Base-by-base conservation (phyloP, 331 rosid genomes). In the Acacia pycnantha region DNA sequence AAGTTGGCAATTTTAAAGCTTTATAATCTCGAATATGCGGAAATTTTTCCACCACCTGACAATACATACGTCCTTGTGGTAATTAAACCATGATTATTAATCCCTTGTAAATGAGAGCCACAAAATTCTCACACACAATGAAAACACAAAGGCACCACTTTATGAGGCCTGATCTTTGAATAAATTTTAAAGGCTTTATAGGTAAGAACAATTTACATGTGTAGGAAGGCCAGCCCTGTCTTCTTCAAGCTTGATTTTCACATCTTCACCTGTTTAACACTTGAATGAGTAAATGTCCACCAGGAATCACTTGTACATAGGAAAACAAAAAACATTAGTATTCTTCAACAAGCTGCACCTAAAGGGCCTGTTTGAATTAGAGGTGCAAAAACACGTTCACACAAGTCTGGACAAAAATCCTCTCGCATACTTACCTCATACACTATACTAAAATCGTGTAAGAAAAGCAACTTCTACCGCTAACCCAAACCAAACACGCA, bases 41-140 rank as follows among this genome's bases (percentile, higher is more conserved):
- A 83, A 93, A 93, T 78, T 93, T 95, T 80, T 87, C 87, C 48
- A 84, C 85, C 88, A 95, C 98, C 98, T 92, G 77, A 29, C 65
- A 86, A 73, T 35, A 33, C 81, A 56, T 50, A 53, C 58, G 41
- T 47, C 33, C 4, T 21, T 62, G 10, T 12, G 19, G 67, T 71
- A 35, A 86, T 77, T 65, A 77, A 79, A 80, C 33, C 13, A 31
- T 11, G 22, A 29, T 43, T n/a, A 4, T 59, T 3, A 84, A 48
- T 70, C 74, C 50, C 33, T 31, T 62, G 15, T 43, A 58, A 10
- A 48, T 40, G 54, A 80, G 77, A 72, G 62, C 19, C 54, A 82
- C 69, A 74, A 67, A 59, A 73, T 73, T 54, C 78, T 35, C 7
- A 33, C 79, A 47, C 68, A 62, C 21, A 85, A 82, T 68, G 21